Base-by-base conservation (phyloP, 805 yeast genomes). In the Candida saitoana region DNA sequence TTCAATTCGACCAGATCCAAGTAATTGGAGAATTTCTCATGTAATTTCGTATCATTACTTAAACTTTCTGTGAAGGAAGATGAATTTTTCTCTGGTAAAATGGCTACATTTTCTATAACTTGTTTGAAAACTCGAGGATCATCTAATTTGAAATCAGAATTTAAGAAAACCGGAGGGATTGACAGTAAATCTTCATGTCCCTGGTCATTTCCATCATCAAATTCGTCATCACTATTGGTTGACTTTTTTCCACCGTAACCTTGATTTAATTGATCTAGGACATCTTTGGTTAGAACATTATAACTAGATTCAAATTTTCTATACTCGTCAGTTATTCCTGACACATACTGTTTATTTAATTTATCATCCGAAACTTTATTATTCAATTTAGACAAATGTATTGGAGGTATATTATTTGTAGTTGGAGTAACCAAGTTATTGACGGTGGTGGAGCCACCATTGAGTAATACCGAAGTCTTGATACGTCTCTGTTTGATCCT, bases 1-100 rank as follows among this genome's bases (percentile, higher is more conserved):
- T 84, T 82, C 29, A 86, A 71, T 62, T 91, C 99, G 1, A 91
- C 88, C 0, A 80, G 73, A 57, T 93, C 98, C 42, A 93, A 69
- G 55, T 89, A 88, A 62, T 81, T 80, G 3, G 93, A 85, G 25
- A 91, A 66, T 55, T 79, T 81, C 34, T 88, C 95, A 54, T 84
- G 96, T 14, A 90, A 60, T 17, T 71, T 65, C 7, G 79, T 69
- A 52, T 78, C 76, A 49, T 79, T 72, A 5, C 76, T 70, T 11
- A 77, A 56, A 16, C 49, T 58, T 42, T 62, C 59, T 5, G 60
- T 49, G 11, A 5, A 16, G 16, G 42, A 47, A 19, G 39, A 30
- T 24, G 50, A 43, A 12, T 52, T 61, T 8, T 56, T 59, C 32
- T 60, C 56, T 15, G 69, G 57, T 4, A 67, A 44, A 16, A 79